Conservation (phyloP, 2,329 filamentous ascomycete genomes). For the Capronia americana region DNA sequence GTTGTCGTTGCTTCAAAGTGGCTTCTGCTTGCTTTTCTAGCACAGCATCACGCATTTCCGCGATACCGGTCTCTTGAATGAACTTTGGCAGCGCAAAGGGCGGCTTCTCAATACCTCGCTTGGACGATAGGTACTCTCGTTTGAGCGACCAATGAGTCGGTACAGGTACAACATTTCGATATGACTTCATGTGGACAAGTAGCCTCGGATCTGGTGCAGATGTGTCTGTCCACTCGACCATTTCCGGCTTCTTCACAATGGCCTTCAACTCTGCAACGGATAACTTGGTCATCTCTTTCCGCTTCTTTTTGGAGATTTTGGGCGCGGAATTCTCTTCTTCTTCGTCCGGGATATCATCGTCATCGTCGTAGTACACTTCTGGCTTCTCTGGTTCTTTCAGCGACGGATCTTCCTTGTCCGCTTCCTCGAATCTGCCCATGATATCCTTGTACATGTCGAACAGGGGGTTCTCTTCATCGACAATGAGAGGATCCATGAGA, state of each 20-base stretch:
- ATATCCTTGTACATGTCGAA: conserved; percentile 85
- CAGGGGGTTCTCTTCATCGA: conserved; percentile 74
- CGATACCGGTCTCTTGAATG: conserved; percentile 95
- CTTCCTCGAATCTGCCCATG: conserved; percentile 77
- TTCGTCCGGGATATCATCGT: conserved; percentile 85
- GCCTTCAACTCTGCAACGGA: conserved; percentile 96
- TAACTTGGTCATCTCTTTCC: conserved; percentile 87
- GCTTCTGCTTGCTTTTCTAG: conserved; percentile 95
- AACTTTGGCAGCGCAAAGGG: conserved; percentile 93
- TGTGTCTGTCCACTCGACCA: conserved; percentile 97
- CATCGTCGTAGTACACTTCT: conserved; percentile 81
- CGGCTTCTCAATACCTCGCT: conserved; percentile 94
- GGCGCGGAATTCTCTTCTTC: conserved; percentile 73
- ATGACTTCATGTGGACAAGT: conserved; percentile 91
- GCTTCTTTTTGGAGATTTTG: conserved; percentile 91
- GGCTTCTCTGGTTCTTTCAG: conserved; percentile 77
- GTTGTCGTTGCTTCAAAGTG: conserved; percentile 90
- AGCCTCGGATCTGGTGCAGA: conserved; percentile 87
- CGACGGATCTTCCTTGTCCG: conserved; percentile 66
- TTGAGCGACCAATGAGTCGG: conserved; percentile 95
- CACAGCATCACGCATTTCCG: conserved; percentile 96
- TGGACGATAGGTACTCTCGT: conserved; percentile 94
- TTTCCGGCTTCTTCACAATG: conserved; percentile 85
- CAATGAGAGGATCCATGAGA: conserved; percentile 50
- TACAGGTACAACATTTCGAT: conserved; percentile 94